Base-by-base conservation (phyloP, 306 rosid species). In the Cucurbita maxima region DNA sequence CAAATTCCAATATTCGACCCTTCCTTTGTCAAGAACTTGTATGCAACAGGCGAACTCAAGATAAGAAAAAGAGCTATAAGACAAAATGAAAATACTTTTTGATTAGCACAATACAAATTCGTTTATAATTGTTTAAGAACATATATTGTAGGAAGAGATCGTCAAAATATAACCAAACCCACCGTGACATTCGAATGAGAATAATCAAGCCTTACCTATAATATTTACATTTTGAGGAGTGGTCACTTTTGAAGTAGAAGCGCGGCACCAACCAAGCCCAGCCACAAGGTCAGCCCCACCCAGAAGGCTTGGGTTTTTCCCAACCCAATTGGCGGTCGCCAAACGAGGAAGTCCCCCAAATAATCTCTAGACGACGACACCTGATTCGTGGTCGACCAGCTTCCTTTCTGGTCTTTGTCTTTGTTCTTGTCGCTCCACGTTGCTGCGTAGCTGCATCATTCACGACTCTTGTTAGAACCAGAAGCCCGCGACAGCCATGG, bases 351-450 rank as follows among this genome's bases (percentile, higher is more conserved):
- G 85, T 94, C 96, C 34, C 77, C 91, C 30, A 90, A 87, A 83
- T 82, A 89, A 81, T 94, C 97, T 63, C 30, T 83, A 1, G 97
- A 72, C 37, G 92, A 89, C n/a, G 98, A 83, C 59, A 87, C 83
- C 71, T 91, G 96, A 80, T 82, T 86, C 69, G 87, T 87, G 13
- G 87, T 79, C 19, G 96, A 57, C 56, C 96, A 86, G 44, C 71
- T 76, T 64, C 61, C 85, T 73, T 62, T 79, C 63, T 77, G 71
- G 57, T 81, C 92, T 81, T 77, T 84, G 87, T 88, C 87, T 83
- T 89, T 94, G 89, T 88, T 10, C 71, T 94, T 94, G 76, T 90
- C 97, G 22, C 82, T 87, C 98, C 98, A 94, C 58, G 97, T 81
- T 82, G 80, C 94, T 2, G 98, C 97, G 70, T 90, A 94, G 77